A percentile compares a stretch with the other conserved stretches of the same genome.
Evolutionary conservation across 1,284 basidiomycete species (phyloP).

Genomic region (Ganoderma lingzhi): DNA sequence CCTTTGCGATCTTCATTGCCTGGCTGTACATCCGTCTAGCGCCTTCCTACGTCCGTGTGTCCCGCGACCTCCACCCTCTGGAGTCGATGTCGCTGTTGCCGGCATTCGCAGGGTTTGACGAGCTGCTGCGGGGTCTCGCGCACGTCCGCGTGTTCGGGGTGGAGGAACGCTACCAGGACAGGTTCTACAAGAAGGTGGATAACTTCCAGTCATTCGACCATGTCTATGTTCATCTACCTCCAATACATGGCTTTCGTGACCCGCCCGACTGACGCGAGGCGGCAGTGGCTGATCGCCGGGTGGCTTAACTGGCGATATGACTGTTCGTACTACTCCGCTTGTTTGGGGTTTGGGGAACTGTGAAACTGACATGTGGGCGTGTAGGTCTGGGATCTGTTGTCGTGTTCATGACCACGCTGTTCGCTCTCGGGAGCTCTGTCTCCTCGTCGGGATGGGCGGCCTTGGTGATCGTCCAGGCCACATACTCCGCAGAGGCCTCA

Average conservation of each 20-base stretch:
- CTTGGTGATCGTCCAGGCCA: conserved; percentile 83
- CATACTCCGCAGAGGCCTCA: conserved; percentile 73
- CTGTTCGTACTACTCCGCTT: conserved; percentile 48
- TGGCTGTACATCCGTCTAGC: conserved; percentile 79
- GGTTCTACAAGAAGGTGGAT: conserved; percentile 81
- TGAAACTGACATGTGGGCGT: conserved; percentile 7
- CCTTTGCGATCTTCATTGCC: conserved; percentile 74
- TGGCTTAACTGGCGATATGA: conserved; percentile 81
- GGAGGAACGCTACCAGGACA: conserved; percentile 78
- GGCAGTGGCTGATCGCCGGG: conserved; percentile 69
- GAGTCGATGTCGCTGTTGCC: conserved; percentile 76
- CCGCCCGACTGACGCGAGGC: conserved; percentile 10
- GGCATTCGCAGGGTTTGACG: conserved; percentile 80
- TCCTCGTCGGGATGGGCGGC: conserved; percentile 74
- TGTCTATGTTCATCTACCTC: conserved; percentile 60
- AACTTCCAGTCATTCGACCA: conserved; percentile 79
- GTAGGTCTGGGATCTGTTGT: conserved; percentile 78
- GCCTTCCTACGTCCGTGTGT: conserved; percentile 72
- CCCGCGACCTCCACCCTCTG: conserved; percentile 75
- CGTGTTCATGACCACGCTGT: conserved; percentile 77
- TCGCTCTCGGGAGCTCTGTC: conserved; percentile 74
- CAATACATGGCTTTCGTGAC: background rate
- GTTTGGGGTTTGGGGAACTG: background rate
- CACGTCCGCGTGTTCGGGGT: conserved; percentile 87
- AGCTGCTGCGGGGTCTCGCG: conserved; percentile 78